Base-by-base conservation (phyloP, 2,329 filamentous ascomycete genomes). In the Clathrospora elynae region DNA sequence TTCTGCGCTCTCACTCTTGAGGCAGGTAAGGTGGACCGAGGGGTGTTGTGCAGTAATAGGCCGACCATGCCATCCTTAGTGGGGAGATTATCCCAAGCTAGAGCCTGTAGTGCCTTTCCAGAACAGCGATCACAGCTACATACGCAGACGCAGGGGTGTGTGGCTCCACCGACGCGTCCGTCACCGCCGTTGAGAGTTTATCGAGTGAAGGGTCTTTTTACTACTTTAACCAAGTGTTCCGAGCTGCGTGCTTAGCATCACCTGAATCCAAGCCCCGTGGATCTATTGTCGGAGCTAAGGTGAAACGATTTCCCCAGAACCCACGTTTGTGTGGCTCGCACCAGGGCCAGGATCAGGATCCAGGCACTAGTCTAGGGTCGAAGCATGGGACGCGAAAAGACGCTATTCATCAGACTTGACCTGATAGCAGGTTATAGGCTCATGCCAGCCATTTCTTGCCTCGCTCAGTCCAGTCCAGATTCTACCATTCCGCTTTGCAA, bases 301-400 rank as follows among this genome's bases (percentile, higher is more conserved):
- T 68, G 66, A 68, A 68, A 70, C 66, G 44, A 61, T 58, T 67
- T 66, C 64, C 67, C 67, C 63, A 67, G 61, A 63, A 57, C 57
- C 60, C 59, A 62, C 58, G 55, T 61, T n/a, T 66, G 64, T 64
- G 62, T 66, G 61, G 62, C 61, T 62, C 58, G 42, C 48, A 53
- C 60, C 53, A 58, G 55, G 36, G 42, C 49, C 54, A 54, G 61
- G 62, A 62, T 59, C 47, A 59, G 46, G 36, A 54, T 48, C 57
- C 62, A 59, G 53, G 26, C 53, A 52, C 55, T 59, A 66, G 59
- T 22, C 42, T 43, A 52, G 48, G 46, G 53, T 56, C 46, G 35
- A 51, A 47, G 47, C 55, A 57, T 53, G 55, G 55, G 43, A 47
- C 49, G 41, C 56, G 24, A 53, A 11, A 49, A 37, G 48, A 55